Conservation (phyloP, 2,329 filamentous ascomycete genomes). For the Colletotrichum sp. region DNA sequence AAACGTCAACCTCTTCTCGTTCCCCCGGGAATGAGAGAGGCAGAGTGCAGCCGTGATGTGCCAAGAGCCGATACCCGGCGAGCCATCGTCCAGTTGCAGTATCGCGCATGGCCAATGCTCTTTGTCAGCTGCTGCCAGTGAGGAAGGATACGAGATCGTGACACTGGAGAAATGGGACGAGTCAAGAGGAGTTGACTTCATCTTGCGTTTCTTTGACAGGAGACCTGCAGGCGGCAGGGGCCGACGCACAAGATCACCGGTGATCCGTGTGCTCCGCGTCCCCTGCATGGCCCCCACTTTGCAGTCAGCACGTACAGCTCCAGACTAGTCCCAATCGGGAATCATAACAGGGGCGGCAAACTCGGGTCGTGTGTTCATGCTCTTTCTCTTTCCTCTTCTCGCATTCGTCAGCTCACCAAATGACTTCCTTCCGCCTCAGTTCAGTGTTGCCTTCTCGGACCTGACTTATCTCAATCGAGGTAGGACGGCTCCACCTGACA, state of each 20-base stretch:
- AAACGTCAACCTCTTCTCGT: background rate
- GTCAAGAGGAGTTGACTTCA: background rate
- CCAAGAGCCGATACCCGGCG: background rate
- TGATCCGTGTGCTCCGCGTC: background rate
- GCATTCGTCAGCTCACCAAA: background rate
- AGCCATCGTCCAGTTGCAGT: background rate
- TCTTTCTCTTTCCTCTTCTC: background rate
- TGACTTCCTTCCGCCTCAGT: background rate
- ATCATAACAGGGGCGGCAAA: background rate
- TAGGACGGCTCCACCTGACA: background rate
- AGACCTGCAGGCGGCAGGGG: background rate
- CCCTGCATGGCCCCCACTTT: background rate
- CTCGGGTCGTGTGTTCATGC: background rate
- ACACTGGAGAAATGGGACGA: slow-evolving; percentile 3
- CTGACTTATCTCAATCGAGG: background rate
- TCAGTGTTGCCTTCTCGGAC: background rate
- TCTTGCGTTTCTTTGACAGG: background rate
- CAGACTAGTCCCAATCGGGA: background rate
- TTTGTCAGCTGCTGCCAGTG: background rate
- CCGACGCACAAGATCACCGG: background rate
- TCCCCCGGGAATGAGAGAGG: background rate
- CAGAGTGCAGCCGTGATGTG: background rate
- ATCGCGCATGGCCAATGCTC: background rate
- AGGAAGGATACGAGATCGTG: background rate
- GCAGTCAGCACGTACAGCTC: background rate